Percentiles rank a stretch among this genome's conserved stretches.
phyloP scores from a whole-genome alignment of 495 filamentous ascomycete species.

The Neurospora sp. region DNA sequence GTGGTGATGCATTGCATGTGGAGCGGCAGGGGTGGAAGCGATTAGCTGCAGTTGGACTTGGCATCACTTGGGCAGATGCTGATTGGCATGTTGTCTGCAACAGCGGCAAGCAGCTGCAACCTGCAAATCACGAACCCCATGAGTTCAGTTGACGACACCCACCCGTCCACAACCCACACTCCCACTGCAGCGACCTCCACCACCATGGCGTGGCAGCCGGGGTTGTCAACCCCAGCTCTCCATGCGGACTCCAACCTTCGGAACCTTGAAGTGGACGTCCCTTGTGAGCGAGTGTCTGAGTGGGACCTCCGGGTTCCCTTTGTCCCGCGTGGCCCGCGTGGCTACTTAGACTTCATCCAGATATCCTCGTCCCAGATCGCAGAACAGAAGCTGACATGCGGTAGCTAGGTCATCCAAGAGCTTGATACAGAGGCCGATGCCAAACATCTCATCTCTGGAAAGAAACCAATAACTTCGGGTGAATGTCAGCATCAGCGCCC shows the following conservation, averaged over 20 bases:
- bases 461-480: not conserved
- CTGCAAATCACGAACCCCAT: constrained; percentile 19
- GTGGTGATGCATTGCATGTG: constrained; percentile 6
- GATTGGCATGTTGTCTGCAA: constrained; percentile 15
- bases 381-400: not conserved
- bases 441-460: not conserved
- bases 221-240: not conserved
- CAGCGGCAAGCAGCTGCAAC: constrained; percentile 14
- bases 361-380: not conserved
- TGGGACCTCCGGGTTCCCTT: not conserved
- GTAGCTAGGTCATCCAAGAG: not conserved
- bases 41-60: constrained; percentile 18
- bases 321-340: not conserved
- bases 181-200: not conserved
- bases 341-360: not conserved
- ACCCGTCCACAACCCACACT: not conserved
- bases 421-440: not conserved
- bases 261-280: not conserved
- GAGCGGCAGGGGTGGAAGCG: constrained; percentile 10
- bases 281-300: not conserved
- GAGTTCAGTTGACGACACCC: constrained; percentile 9
- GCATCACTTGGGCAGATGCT: constrained; percentile 1
- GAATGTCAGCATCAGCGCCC: not conserved
- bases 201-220: not conserved
- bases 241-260: not conserved